These are phyloP conservation scores for Geotrichum ghanense DNA, from an alignment of 805 yeast genomes.

Conservation along the genomic window DNA sequence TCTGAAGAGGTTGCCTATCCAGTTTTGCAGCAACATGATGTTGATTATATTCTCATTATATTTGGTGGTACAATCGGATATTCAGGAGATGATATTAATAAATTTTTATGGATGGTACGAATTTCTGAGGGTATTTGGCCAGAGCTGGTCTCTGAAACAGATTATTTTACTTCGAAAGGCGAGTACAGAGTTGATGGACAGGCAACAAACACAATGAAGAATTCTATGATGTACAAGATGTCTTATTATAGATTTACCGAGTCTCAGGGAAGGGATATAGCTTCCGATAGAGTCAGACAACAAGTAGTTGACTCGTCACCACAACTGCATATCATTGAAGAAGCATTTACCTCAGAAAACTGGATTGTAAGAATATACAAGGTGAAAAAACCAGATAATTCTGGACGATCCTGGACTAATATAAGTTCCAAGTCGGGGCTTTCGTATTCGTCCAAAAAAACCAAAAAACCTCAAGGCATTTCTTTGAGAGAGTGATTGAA, in stretches of 20 bases:
- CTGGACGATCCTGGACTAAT: constrained; percentile 46
- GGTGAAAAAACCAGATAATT: constrained; percentile 76
- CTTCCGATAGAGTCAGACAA: constrained; percentile 76
- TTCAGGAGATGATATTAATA: constrained; percentile 93
- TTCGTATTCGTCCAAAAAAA: not conserved
- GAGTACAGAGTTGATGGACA: constrained; percentile 77
- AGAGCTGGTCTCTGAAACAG: constrained; percentile 83
- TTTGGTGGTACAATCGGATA: constrained; percentile 92
- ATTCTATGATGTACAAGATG: constrained; percentile 91
- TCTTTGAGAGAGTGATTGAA: not conserved
- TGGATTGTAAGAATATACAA: constrained; percentile 94
- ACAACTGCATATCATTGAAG: constrained; percentile 70
- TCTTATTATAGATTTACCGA: constrained; percentile 79
- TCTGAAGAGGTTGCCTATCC: constrained; percentile 81
- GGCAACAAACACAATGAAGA: constrained; percentile 77
- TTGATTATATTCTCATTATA: constrained; percentile 83
- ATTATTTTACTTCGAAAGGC: constrained; percentile 73
- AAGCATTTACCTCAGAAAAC: constrained; percentile 89
- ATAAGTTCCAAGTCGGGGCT: not conserved
- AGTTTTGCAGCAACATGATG: constrained; percentile 81
- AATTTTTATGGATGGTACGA: constrained; percentile 97
- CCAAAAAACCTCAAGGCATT: not conserved
- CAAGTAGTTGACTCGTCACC: constrained; percentile 51
- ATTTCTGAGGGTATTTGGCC: constrained; percentile 99
- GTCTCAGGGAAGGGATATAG: constrained; percentile 37